Conservation (phyloP, 257 asterid species). For the Sherardia arvensis region DNA sequence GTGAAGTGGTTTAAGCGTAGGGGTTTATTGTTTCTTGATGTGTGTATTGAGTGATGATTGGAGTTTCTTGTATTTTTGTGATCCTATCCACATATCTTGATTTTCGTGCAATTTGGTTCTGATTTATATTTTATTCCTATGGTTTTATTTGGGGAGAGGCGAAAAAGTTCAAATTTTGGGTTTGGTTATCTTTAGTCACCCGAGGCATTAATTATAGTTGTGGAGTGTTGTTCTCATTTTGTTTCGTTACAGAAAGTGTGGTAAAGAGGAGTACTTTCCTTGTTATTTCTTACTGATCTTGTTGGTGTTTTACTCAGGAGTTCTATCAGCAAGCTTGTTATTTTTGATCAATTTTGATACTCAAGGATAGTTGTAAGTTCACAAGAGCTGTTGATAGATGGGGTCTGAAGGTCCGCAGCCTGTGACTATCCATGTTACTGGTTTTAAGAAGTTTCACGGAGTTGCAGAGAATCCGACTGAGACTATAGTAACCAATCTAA, state of each 20-base stretch:
- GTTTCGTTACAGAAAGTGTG: neutral
- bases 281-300: neutral
- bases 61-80: neutral
- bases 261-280: neutral
- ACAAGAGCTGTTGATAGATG: slow-evolving; percentile 41
- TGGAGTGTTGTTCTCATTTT: slow-evolving; percentile 3
- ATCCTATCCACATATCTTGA: neutral
- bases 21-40: slow-evolving; percentile 18
- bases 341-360: slow-evolving; percentile 18
- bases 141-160: neutral
- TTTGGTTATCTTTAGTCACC: neutral
- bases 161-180: neutral
- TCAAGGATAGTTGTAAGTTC: slow-evolving; percentile 14
- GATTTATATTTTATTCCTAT: neutral
- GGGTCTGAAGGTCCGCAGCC: slow-evolving; percentile 94
- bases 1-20: slow-evolving; percentile 6
- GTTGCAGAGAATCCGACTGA: slow-evolving; percentile 97
- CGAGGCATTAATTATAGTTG: neutral
- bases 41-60: slow-evolving; percentile 17
- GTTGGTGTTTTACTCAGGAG: slow-evolving; percentile 12
- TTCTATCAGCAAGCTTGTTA: neutral
- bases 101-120: neutral
- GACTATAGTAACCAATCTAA: slow-evolving; percentile 64
- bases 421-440: slow-evolving; percentile 81
- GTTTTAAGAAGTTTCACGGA: slow-evolving; percentile 85